Conservation (phyloP, 306 rosid genomes). For the Pterocarpus santalinus region DNA sequence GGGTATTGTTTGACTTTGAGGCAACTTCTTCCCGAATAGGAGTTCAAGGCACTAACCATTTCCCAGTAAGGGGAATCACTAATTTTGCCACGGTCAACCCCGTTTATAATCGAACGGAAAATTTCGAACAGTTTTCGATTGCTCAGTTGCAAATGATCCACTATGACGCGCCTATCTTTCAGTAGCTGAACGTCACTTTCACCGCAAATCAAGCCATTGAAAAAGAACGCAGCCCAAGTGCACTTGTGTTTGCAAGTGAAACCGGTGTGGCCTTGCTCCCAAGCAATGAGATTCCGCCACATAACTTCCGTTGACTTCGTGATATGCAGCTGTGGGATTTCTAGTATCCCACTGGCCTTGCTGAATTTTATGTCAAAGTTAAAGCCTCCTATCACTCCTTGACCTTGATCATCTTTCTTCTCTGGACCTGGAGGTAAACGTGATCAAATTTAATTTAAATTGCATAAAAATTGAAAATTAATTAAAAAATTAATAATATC, state of each 20-base stretch:
- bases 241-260: not conserved
- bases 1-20: not conserved
- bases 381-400: too few relatives aligned
- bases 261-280: not conserved
- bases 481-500: too few relatives aligned
- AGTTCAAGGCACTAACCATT: not conserved
- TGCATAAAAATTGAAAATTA: not conserved
- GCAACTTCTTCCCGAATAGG: not conserved
- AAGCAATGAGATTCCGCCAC: not conserved
- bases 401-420: too few relatives aligned
- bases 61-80: not conserved
- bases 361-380: not conserved
- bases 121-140: not conserved
- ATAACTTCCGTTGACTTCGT: not conserved
- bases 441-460: too few relatives aligned
- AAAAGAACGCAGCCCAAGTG: not conserved
- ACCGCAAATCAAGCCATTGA: slow-evolving; percentile 32
- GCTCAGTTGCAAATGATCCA: not conserved
- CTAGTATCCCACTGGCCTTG: not conserved
- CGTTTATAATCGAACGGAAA: not conserved
- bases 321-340: not conserved
- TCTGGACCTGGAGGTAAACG: not conserved
- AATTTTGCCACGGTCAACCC: not conserved
- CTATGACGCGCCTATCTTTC: not conserved
- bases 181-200: slow-evolving; percentile 29